A percentile compares a stretch with the other conserved stretches of the same genome.
These are phyloP conservation scores for Termitomyces sp. DNA, from an alignment of 768 basidiomycete species.

Conservation along the genomic window DNA sequence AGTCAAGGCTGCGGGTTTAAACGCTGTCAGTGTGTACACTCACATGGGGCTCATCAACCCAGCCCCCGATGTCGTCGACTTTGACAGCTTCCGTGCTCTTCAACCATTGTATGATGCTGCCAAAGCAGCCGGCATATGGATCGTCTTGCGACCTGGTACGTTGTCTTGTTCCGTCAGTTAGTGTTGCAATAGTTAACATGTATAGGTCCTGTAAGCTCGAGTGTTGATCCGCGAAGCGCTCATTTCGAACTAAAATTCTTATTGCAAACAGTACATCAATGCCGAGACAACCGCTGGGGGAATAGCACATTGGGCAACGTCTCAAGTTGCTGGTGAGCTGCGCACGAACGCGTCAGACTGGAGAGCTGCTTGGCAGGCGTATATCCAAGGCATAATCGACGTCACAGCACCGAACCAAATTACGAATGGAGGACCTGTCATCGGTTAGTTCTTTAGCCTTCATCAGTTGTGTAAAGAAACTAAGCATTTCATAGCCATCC, in stretches of 20 bases:
- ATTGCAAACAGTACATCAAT: conserved; percentile 52
- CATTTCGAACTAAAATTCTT: background rate
- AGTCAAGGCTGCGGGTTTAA: conserved; percentile 74
- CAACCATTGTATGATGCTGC: conserved; percentile 72
- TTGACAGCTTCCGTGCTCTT: conserved; percentile 62
- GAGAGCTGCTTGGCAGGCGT: conserved; percentile 63
- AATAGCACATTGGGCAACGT: conserved; percentile 63
- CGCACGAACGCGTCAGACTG: conserved; percentile 75
- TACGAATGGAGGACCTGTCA: conserved; percentile 66
- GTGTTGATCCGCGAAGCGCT: background rate
- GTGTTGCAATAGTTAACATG: background rate
- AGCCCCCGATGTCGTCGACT: conserved; percentile 67
- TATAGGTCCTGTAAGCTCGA: conserved; percentile 32
- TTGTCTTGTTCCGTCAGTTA: background rate
- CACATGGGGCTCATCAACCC: conserved; percentile 81
- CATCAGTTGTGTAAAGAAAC: background rate
- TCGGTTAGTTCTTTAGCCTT: conserved; percentile 36
- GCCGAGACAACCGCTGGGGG: conserved; percentile 81
- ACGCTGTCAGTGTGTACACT: conserved; percentile 70
- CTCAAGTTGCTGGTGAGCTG: conserved; percentile 55
- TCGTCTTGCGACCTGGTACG: conserved; percentile 72
- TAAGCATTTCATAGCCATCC: conserved; percentile 33
- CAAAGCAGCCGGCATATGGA: conserved; percentile 66
- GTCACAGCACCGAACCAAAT: conserved; percentile 63
- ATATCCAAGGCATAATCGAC: conserved; percentile 60